Evolutionary conservation across 371 early-diverging fungal species (phyloP).

Genomic region (Rhizopus arrhizus): DNA sequence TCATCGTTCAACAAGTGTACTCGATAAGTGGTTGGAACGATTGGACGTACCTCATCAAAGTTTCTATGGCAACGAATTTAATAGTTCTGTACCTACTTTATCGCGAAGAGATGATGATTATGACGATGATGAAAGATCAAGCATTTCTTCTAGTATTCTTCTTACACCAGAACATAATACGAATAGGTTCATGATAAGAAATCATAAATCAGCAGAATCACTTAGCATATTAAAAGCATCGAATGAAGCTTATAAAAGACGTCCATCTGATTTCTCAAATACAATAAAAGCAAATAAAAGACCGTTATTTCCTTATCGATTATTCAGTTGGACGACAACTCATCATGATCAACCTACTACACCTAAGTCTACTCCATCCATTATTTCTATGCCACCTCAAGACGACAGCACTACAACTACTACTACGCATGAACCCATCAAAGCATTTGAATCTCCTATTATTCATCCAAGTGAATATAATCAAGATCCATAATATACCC

Average conservation of each 20-base stretch:
- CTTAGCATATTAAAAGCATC: conserved; percentile 14
- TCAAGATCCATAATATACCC: conserved; percentile 10
- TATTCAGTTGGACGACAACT: conserved; percentile 1
- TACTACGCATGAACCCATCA: conserved; percentile 3
- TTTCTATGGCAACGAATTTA: neutral
- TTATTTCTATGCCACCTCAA: conserved; percentile 9
- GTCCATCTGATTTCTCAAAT: conserved; percentile 11
- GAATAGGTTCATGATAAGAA: conserved; percentile 1
- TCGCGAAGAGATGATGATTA: neutral
- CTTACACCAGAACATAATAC: neutral
- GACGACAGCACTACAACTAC: conserved; percentile 10
- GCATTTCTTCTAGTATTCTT: neutral
- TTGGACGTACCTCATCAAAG: conserved; percentile 27
- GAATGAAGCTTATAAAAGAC: neutral
- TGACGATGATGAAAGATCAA: neutral
- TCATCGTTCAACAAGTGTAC: conserved; percentile 33
- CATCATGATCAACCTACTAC: neutral
- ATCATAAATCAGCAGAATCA: conserved; percentile 26
- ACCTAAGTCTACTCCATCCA: conserved; percentile 10
- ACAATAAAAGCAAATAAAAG: conserved; percentile 4
- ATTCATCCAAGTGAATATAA: conserved; percentile 48
- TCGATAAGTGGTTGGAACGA: conserved; percentile 49
- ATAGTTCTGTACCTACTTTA: neutral
- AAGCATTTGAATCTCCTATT: conserved; percentile 28
- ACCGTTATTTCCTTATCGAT: conserved; percentile 2